Conservation (phyloP, 192 early-diverging fungal species). For the Entomortierella parvispora region DNA sequence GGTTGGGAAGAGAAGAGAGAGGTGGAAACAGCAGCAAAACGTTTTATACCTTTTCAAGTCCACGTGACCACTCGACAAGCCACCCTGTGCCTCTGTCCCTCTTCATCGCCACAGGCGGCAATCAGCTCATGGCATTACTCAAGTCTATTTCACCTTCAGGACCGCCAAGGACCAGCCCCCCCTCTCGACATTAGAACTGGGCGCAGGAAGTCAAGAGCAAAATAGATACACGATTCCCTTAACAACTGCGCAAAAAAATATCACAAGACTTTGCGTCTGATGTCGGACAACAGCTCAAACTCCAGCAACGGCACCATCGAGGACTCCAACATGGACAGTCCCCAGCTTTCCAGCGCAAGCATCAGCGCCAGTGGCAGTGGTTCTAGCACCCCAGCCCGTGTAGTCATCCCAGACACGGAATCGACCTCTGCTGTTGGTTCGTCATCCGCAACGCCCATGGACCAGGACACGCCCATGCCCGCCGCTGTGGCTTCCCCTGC, state of each 20-base stretch:
- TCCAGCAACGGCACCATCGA: constrained; percentile 39
- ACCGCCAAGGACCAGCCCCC: no score
- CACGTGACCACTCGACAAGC: no score
- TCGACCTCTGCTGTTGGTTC: constrained; percentile 3
- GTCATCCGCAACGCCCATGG: constrained; percentile 3
- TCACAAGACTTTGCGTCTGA: constrained; percentile 16
- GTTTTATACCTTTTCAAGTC: no score
- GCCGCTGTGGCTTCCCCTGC: constrained; percentile 1
- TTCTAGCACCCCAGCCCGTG: constrained; percentile 17
- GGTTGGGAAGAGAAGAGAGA: no score
- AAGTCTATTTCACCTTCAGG: no score
- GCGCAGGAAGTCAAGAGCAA: background rate
- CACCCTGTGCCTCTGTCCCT: no score
- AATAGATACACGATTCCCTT: background rate
- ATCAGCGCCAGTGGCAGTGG: no score
- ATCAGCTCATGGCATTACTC: no score
- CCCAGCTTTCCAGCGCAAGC: constrained; percentile 12
- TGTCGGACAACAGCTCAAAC: constrained; percentile 43
- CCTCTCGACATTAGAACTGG: no score
- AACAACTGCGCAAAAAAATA: no score
- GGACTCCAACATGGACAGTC: constrained; percentile 47
- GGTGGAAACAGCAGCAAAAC: no score
- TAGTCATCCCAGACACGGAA: constrained; percentile 4
- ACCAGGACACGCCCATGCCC: constrained; percentile 22
- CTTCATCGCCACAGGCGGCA: no score